Evolutionary conservation across 208 protist genomes (phyloP).

Genomic region (Trypanosoma melophagium): DNA sequence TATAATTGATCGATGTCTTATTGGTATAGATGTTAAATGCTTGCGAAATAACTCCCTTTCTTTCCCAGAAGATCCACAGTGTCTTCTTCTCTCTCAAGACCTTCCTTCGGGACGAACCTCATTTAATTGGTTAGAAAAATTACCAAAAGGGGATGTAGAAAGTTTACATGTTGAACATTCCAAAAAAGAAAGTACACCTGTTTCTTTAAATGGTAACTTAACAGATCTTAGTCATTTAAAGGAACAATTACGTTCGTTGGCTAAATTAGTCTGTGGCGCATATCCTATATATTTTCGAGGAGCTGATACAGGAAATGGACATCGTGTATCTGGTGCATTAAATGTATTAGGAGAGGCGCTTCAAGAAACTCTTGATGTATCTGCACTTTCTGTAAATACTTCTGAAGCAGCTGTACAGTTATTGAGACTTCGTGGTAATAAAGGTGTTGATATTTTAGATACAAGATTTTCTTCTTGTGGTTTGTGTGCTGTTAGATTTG

Average conservation of each 20-base stretch:
- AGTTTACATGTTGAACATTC: neutral
- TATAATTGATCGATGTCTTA: constrained; percentile 73
- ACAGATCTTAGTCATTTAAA: constrained; percentile 11
- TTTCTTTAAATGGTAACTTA: constrained; percentile 3
- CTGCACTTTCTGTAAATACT: constrained; percentile 1
- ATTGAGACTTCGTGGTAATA: constrained; percentile 59
- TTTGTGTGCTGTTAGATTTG: constrained; percentile 78
- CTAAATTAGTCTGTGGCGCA: constrained; percentile 17
- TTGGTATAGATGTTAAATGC: constrained; percentile 81
- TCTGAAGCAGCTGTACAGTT: constrained; percentile 20
- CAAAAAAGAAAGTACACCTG: neutral
- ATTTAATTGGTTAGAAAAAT: constrained; percentile 24
- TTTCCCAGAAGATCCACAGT: neutral
- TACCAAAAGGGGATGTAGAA: constrained; percentile 3
- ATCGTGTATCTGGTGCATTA: neutral
- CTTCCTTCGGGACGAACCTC: constrained; percentile 18
- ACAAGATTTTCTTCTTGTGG: constrained; percentile 77
- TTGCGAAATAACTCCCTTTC: constrained; percentile 5
- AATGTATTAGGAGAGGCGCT: constrained; percentile 16
- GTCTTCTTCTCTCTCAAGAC: constrained; percentile 8
- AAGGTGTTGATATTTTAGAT: constrained; percentile 68
- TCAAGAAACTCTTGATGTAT: constrained; percentile 9
- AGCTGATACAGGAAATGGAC: neutral
- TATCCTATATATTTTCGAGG: constrained; percentile 12
- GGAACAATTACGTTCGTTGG: constrained; percentile 17